Conservation (phyloP, 164 flowering plant genomes). For the Amborella trichopoda region DNA sequence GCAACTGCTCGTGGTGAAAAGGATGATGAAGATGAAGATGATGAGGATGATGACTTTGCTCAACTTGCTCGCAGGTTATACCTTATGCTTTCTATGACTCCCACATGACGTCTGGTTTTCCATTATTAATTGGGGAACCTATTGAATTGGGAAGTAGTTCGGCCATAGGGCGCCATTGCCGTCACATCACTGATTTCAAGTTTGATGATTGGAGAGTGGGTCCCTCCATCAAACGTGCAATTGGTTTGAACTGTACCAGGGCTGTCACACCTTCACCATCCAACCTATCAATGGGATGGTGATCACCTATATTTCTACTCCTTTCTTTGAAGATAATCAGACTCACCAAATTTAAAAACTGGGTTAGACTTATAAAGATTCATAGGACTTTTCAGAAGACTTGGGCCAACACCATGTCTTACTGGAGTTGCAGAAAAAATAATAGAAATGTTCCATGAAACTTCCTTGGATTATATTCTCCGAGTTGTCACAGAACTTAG, state of each 20-base stretch:
- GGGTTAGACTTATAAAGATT: no score
- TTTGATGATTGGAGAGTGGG: not conserved
- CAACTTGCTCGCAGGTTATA: conserved; percentile 76
- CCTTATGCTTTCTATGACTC: not conserved
- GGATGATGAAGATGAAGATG: conserved; percentile 54
- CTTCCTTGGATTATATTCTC: no score
- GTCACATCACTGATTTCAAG: not conserved
- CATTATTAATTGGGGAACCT: not conserved
- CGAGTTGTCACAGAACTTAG: no score
- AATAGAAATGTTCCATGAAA: no score
- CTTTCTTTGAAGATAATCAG: no score
- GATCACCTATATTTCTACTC: no score
- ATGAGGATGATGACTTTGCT: conserved; percentile 88
- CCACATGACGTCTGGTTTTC: not conserved
- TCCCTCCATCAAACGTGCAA: not conserved
- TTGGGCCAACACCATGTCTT: no score
- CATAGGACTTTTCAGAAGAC: no score
- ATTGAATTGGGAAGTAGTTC: not conserved
- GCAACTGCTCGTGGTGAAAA: conserved; percentile 18
- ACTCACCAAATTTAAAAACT: no score
- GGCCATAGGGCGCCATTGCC: not conserved
- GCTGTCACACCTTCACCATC: not conserved
- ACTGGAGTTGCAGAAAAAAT: no score
- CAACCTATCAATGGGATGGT: no score
- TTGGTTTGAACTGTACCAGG: not conserved